These are phyloP conservation scores for Flaveria ramosissima DNA, from an alignment of 129 eudicot species.

Conservation along the genomic window DNA sequence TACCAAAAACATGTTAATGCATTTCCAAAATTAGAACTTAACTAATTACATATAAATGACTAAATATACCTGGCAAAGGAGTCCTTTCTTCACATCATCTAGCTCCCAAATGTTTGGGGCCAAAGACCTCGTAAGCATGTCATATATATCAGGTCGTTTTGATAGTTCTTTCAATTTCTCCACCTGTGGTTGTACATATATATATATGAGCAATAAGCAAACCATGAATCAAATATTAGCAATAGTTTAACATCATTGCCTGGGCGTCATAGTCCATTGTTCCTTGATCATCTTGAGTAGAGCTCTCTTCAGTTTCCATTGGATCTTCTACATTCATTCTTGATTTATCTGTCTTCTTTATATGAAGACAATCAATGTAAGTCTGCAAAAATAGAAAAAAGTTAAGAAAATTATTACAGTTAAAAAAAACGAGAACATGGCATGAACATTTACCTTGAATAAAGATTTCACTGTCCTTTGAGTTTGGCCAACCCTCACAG, in stretches of 20 bases:
- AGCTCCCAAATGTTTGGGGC: slow-evolving; percentile 99
- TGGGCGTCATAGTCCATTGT: slow-evolving; percentile 46
- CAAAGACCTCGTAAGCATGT: slow-evolving; percentile 77
- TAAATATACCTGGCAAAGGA: slow-evolving; percentile 83
- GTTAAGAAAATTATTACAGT: neutral
- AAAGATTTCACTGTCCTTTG: slow-evolving; percentile 82
- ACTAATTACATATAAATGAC: neutral
- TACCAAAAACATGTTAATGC: neutral
- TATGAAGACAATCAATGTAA: slow-evolving; percentile 90
- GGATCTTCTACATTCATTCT: slow-evolving; percentile 82
- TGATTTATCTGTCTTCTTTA: slow-evolving; percentile 85
- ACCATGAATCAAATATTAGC: slow-evolving; percentile 5
- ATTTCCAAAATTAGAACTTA: neutral
- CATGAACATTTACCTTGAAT: slow-evolving; percentile 45
- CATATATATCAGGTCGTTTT: slow-evolving; percentile 75
- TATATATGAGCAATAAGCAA: slow-evolving; percentile 19
- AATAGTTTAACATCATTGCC: slow-evolving; percentile 39
- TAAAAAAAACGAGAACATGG: neutral
- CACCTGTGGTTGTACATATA: slow-evolving; percentile 49
- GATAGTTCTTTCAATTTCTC: slow-evolving; percentile 76
- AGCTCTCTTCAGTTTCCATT: slow-evolving; percentile 60
- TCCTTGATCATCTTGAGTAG: slow-evolving; percentile 51
- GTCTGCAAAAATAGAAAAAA: slow-evolving; percentile 54
- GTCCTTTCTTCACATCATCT: slow-evolving; percentile 97
- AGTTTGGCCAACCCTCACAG: slow-evolving; percentile 82